A percentile compares a stretch with the other conserved stretches of the same genome.
Evolutionary conservation across 2,329 filamentous ascomycete species (phyloP).

Genomic region (Thermochaetoides dissita): DNA sequence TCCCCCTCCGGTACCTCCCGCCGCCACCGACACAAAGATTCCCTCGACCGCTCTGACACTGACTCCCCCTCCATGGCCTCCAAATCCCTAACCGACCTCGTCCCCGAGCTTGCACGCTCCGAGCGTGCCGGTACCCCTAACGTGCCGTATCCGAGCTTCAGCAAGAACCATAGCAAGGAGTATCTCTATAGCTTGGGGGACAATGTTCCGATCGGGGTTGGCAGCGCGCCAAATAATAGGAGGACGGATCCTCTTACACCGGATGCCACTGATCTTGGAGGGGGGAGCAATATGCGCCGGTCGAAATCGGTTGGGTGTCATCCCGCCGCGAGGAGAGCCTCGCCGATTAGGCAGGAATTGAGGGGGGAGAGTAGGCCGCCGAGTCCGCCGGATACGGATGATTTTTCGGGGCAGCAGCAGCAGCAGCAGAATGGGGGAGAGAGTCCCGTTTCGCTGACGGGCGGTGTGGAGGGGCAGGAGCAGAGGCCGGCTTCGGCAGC

Average conservation of each 20-base stretch:
- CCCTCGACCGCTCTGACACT: constrained; percentile 1
- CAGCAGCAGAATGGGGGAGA: constrained; percentile 24
- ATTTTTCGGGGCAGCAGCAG: no score
- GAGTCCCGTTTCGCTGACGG: constrained; percentile 17
- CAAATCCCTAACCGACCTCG: constrained; percentile 33
- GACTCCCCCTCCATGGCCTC: constrained; percentile 11
- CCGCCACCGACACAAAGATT: constrained; percentile 17
- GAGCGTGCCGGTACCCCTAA: constrained; percentile 32
- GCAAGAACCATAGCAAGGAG: constrained; percentile 86
- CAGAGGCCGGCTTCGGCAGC: constrained; percentile 21
- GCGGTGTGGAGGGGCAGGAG: constrained; percentile 19
- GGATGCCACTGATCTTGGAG: constrained; percentile 55
- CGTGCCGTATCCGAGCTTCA: constrained; percentile 68
- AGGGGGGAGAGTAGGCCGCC: constrained; percentile 29
- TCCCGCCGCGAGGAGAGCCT: constrained; percentile 19
- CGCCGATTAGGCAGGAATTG: constrained; percentile 26
- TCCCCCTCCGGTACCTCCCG: constrained; percentile 23
- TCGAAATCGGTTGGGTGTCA: constrained; percentile 34
- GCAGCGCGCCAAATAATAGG: constrained; percentile 11
- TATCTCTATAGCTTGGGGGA: constrained; percentile 52
- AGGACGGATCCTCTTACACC: constrained; percentile 49
- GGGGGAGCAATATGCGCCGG: constrained; percentile 27
- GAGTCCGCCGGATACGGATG: constrained; percentile 49
- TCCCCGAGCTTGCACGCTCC: constrained; percentile 30
- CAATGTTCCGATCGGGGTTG: constrained; percentile 19